These are phyloP conservation scores for Saposhnikovia divaricata DNA, from an alignment of 129 eudicot genomes.

Conservation along the genomic window DNA sequence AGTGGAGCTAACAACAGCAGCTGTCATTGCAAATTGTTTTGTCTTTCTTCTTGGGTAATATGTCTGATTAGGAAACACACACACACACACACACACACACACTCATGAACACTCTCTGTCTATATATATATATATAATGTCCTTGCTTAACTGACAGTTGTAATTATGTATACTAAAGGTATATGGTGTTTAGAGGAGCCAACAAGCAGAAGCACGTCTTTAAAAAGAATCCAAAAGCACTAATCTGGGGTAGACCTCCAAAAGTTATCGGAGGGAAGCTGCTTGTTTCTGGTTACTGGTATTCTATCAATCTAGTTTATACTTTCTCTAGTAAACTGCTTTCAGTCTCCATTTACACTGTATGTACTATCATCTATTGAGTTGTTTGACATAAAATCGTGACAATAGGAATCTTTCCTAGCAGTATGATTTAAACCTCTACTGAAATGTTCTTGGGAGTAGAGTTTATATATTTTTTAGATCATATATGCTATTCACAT, in stretches of 20 bases:
- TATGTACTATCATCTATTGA: not conserved
- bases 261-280: conserved; percentile 91
- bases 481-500: not conserved
- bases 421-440: not conserved
- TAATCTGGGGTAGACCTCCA: conserved; percentile 90
- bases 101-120: not conserved
- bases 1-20: conserved; percentile 70
- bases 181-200: conserved; percentile 85
- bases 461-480: not conserved
- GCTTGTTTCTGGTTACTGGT: conserved; percentile 98
- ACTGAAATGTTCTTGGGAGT: not conserved
- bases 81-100: not conserved
- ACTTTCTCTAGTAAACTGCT: not conserved
- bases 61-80: not conserved
- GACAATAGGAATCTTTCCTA: not conserved
- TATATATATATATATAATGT: too few species aligned
- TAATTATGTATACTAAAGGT: conserved; percentile 33
- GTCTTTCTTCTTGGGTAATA: conserved; percentile 76
- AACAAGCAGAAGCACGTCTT: conserved; percentile 89
- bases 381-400: not conserved
- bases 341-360: not conserved
- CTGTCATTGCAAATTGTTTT: conserved; percentile 65
- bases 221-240: conserved; percentile 85
- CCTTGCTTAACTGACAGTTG: conserved; percentile 14
- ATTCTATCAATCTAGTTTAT: conserved; percentile 16